Percentiles rank a stretch among this genome's conserved stretches.
Evolutionary conservation across 352 stramenopile genomes (phyloP).

Genomic region (Achlya hypogyna): DNA sequence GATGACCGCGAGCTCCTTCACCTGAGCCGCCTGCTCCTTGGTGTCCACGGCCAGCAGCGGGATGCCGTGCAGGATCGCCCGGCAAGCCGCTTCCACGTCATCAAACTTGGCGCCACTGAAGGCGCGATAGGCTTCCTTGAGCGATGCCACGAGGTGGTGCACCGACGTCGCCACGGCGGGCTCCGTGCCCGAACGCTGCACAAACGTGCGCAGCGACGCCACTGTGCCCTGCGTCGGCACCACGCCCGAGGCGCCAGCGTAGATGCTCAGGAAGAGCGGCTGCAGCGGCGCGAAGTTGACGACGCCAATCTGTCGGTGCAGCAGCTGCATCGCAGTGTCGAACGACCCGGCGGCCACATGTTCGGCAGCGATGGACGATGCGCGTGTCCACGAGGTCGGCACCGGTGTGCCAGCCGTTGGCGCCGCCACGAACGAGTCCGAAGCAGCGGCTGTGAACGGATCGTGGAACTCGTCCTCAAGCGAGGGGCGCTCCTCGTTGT

Average conservation of each 20-base stretch:
- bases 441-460: slow-evolving; percentile 35
- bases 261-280: slow-evolving; percentile 78
- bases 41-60: slow-evolving; percentile 92
- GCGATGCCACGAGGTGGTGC: slow-evolving; percentile 81
- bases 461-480: slow-evolving; percentile 44
- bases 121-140: slow-evolving; percentile 93
- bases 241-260: slow-evolving; percentile 65
- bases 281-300: slow-evolving; percentile 97
- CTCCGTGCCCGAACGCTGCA: slow-evolving; percentile 72
- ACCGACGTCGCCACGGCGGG: slow-evolving; percentile 87
- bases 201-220: slow-evolving; percentile 56
- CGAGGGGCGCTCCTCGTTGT: slow-evolving; percentile 37
- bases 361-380: slow-evolving; percentile 95
- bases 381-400: slow-evolving; percentile 89
- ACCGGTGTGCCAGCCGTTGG: slow-evolving; percentile 84
- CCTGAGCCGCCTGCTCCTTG: slow-evolving; percentile 86
- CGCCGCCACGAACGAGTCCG: slow-evolving; percentile 79
- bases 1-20: slow-evolving; percentile 94
- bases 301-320: slow-evolving; percentile 98
- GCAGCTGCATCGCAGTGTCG: slow-evolving; percentile 94
- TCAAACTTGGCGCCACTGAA: slow-evolving; percentile 98
- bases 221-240: slow-evolving; percentile 79
- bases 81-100: slow-evolving; percentile 90
- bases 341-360: slow-evolving; percentile 95
- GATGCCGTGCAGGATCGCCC: slow-evolving; percentile 90